A percentile compares a stretch with the other conserved stretches of the same genome.
These are phyloP conservation scores for Phytophthora constricta DNA, from an alignment of 352 stramenopile genomes.

Conservation along the genomic window DNA sequence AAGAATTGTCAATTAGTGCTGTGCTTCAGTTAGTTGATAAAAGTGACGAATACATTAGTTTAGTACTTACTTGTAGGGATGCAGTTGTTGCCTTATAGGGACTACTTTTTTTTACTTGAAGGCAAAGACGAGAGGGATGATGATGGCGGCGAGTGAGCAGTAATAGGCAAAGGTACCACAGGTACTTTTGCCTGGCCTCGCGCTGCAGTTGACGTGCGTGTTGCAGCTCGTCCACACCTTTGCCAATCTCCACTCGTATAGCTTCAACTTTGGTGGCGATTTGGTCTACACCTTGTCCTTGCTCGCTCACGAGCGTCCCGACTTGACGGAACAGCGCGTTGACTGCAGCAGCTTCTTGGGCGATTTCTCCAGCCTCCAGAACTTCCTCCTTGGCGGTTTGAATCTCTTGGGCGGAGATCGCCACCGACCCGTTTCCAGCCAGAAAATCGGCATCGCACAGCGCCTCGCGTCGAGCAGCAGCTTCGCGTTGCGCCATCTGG, in stretches of 20 bases:
- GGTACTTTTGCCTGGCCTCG: slow-evolving; percentile 71
- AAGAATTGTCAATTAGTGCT: no score
- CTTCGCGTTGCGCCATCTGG: slow-evolving; percentile 64
- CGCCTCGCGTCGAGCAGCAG: slow-evolving; percentile 57
- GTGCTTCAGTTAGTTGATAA: no score
- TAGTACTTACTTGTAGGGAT: no score
- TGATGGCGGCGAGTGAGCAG: slow-evolving; percentile 47
- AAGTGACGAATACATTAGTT: no score
- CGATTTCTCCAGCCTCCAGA: slow-evolving; percentile 69
- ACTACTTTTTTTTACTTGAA: no score
- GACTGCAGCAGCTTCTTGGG: slow-evolving; percentile 64
- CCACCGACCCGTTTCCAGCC: slow-evolving; percentile 39
- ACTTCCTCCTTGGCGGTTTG: slow-evolving; percentile 82
- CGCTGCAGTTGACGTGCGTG: slow-evolving; percentile 66
- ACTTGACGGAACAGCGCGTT: slow-evolving; percentile 78
- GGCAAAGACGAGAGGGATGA: slow-evolving; percentile 62
- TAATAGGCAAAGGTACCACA: slow-evolving; percentile 47
- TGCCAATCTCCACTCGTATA: slow-evolving; percentile 77
- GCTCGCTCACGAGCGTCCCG: slow-evolving; percentile 62
- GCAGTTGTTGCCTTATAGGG: no score
- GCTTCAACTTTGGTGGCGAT: slow-evolving; percentile 79
- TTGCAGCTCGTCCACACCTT: slow-evolving; percentile 70
- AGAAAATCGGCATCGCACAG: slow-evolving; percentile 81
- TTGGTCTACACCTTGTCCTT: slow-evolving; percentile 72
- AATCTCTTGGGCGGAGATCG: slow-evolving; percentile 67